Base-by-base conservation (phyloP, 2,329 filamentous ascomycete species). In the Macroventuria anomochaeta region DNA sequence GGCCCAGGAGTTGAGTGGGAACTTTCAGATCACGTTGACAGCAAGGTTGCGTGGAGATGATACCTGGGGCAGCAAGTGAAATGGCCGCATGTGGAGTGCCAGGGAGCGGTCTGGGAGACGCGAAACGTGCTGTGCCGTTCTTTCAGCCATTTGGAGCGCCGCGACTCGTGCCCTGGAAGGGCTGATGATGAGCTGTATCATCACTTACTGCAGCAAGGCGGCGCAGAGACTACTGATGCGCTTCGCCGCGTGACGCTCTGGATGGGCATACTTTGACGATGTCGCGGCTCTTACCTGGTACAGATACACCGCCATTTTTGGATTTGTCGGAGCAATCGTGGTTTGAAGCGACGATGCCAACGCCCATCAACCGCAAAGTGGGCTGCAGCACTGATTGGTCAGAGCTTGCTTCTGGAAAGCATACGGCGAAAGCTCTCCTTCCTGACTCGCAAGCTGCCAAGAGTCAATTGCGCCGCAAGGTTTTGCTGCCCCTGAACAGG, bases 121-220 rank as follows among this genome's bases (percentile, higher is more conserved):
- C 67, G 67, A 70, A 67, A 71, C 64, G 54, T 64, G 58, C 58
- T 61, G 62, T 55, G 61, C 63, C 61, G 55, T 64, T 62, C 38
- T 61, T 59, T 44, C 43, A 54, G 54, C 57, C 59, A 60, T 44
- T 49, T 43, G 48, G 1, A 91, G 89, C n/a, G 48, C 90, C 58
- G 86, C 0, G 91, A 87, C 69, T 96, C 96, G 18, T 90, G 88
- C 0, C 85, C 32, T 34, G 26, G 38, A 39, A 33, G 56, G 58
- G 55, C 58, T 59, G 62, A 59, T 57, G 49, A 62, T 53, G 51
- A 55, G 51, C 53, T 52, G 61, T 57, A 62, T 63, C 55, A 53
- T 61, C 55, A 62, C 50, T 37, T 56, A 52, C 58, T 25, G 23
- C 23, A 25, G 23, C 23, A 57, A 58, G 59, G 59, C 59, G 42